Percentiles rank a stretch among this genome's conserved stretches.
Conservation (phyloP, 176 grass and related monocot genomes). For the Bothriochloa decipiens region DNA sequence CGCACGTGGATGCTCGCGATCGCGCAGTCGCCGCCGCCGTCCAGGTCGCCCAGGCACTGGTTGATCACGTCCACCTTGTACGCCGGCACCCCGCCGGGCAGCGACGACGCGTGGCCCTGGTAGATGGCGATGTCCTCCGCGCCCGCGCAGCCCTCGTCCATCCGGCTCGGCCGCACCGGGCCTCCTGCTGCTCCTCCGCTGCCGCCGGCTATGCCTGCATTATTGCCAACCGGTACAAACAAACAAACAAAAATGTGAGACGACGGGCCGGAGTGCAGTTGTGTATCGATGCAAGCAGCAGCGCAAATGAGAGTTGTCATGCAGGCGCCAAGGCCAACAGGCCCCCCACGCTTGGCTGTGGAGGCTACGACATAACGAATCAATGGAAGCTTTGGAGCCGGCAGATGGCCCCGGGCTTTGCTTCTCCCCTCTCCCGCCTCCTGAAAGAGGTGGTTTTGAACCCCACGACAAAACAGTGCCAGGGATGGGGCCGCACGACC, state of each 20-base stretch:
- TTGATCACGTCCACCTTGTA: constrained; percentile 92
- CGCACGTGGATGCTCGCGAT: constrained; percentile 78
- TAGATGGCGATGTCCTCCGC: constrained; percentile 57
- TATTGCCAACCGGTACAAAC: neutral
- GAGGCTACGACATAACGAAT: constrained; percentile 31
- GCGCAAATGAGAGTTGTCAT: neutral
- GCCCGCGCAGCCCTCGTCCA: constrained; percentile 52
- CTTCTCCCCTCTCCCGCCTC: neutral
- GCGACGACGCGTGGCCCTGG: constrained; percentile 31
- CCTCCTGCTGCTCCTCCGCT: neutral
- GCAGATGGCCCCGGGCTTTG: neutral
- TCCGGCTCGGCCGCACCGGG: constrained; percentile 20
- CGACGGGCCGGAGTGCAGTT: neutral
- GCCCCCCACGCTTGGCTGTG: neutral
- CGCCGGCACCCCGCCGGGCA: constrained; percentile 47
- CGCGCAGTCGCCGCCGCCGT: constrained; percentile 39
- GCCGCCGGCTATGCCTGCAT: neutral
- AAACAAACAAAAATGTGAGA: constrained; percentile 6
- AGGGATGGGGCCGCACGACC: neutral
- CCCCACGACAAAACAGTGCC: constrained; percentile 11
- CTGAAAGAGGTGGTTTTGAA: neutral
- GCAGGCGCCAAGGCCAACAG: neutral
- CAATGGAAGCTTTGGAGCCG: constrained; percentile 5
- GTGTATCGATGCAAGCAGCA: neutral
- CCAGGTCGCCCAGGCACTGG: constrained; percentile 39